These are phyloP conservation scores for Phytophthora tubulina DNA, from an alignment of 352 stramenopile species.

Conservation along the genomic window DNA sequence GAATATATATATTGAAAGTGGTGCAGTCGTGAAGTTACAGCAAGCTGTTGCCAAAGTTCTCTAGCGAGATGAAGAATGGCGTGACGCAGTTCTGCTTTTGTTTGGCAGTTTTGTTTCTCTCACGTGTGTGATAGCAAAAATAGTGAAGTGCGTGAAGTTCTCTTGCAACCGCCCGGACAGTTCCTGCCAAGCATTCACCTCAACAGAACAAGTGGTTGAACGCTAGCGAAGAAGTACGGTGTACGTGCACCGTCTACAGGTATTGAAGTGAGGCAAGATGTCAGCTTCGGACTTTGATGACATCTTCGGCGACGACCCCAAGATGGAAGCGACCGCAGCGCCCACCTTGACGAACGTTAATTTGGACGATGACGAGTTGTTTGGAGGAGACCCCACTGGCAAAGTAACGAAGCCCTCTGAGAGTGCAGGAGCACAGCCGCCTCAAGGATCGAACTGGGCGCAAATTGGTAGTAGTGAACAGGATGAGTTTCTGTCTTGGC, in stretches of 20 bases:
- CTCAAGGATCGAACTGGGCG: slow-evolving; percentile 40
- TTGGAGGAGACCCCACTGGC: slow-evolving; percentile 11
- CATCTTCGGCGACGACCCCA: slow-evolving; percentile 84
- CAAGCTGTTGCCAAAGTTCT: no score
- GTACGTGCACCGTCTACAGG: neutral
- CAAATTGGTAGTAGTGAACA: slow-evolving; percentile 46
- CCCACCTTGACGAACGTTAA: slow-evolving; percentile 54
- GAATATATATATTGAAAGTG: slow-evolving; percentile 44
- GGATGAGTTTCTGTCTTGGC: slow-evolving; percentile 86
- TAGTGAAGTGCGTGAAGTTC: slow-evolving; percentile 8
- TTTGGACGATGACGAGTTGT: slow-evolving; percentile 62
- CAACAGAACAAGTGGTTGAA: neutral
- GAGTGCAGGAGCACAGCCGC: slow-evolving; percentile 1
- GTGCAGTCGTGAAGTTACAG: slow-evolving; percentile 3
- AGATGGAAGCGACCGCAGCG: slow-evolving; percentile 62
- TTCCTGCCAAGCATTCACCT: slow-evolving; percentile 12
- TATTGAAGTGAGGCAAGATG: slow-evolving; percentile 15
- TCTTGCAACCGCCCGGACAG: slow-evolving; percentile 22
- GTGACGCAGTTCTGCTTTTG: neutral
- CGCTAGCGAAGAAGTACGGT: neutral
- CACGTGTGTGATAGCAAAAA: slow-evolving; percentile 16
- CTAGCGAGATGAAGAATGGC: no score
- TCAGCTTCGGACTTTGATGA: slow-evolving; percentile 77
- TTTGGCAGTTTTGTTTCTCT: slow-evolving; percentile 20
- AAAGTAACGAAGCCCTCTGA: slow-evolving; percentile 29